Conservation (phyloP, 805 yeast species). For the Yamadazyma tumulicola region DNA sequence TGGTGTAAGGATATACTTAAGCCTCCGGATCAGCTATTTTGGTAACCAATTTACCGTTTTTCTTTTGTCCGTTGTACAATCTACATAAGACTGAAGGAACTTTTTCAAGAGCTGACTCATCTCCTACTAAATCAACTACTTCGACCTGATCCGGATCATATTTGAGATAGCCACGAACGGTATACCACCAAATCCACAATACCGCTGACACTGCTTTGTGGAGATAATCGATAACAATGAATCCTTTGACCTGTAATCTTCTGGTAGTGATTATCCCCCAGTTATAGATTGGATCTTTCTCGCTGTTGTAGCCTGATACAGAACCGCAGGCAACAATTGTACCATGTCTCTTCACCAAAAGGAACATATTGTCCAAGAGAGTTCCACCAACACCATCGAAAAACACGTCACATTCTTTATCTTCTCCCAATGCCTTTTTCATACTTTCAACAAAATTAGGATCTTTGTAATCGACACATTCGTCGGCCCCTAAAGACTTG, state of each 20-base stretch:
- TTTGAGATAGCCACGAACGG: slow-evolving; percentile 16
- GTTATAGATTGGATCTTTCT: slow-evolving; percentile 14
- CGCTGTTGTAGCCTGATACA: slow-evolving; percentile 29
- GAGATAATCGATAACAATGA: slow-evolving; percentile 17
- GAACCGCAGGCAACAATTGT: slow-evolving; percentile 27
- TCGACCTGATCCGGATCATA: slow-evolving; percentile 13
- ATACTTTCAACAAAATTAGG: slow-evolving; percentile 15
- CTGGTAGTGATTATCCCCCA: slow-evolving; percentile 22
- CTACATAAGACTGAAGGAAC: slow-evolving; percentile 48
- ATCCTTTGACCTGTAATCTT: slow-evolving; percentile 19
- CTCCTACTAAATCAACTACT: slow-evolving; percentile 30
- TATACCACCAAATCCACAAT: slow-evolving; percentile 11
- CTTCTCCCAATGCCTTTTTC: slow-evolving; percentile 24
- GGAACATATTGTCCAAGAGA: slow-evolving; percentile 16
- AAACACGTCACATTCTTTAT: slow-evolving; percentile 37
- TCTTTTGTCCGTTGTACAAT: slow-evolving; percentile 43
- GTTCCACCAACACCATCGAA: slow-evolving; percentile 25
- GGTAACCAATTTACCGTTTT: slow-evolving; percentile 50
- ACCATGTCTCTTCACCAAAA: slow-evolving; percentile 18
- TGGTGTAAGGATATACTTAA: not conserved
- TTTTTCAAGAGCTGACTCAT: slow-evolving; percentile 24
- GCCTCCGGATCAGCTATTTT: slow-evolving; percentile 26
- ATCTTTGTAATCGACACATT: slow-evolving; percentile 52
- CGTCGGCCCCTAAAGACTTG: slow-evolving; percentile 52
- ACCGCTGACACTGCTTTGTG: slow-evolving; percentile 12